Conservation (phyloP, 2,329 filamentous ascomycete genomes). For the Botrytis galanthina region DNA sequence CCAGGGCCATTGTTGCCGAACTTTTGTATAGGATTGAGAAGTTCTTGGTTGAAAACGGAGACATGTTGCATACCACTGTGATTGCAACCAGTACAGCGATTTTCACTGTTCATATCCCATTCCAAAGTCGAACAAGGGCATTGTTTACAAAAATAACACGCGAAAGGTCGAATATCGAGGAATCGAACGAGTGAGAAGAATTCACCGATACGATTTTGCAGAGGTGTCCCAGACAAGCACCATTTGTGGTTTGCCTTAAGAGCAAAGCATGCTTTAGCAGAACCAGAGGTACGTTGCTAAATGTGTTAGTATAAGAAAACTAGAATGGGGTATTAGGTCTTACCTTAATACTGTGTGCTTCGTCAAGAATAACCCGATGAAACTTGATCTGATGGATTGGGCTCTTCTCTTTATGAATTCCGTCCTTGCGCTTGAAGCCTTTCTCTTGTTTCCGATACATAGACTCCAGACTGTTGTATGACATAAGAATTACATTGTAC, state of each 20-base stretch:
- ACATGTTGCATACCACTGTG: conserved; percentile 57
- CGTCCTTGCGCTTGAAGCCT: conserved; percentile 78
- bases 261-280: conserved; percentile 92
- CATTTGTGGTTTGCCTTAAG: conserved; percentile 86
- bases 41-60: conserved; percentile 90
- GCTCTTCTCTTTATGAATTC: conserved; percentile 75
- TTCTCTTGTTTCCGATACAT: conserved; percentile 90
- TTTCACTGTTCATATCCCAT: conserved; percentile 74
- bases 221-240: conserved; percentile 91
- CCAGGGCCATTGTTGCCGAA: conserved; percentile 62
- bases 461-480: conserved; percentile 88
- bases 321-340: conserved; percentile 5
- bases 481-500: conserved; percentile 95
- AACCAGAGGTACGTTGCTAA: conserved; percentile 77
- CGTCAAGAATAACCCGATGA: conserved; percentile 89
- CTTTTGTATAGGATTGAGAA: conserved; percentile 77
- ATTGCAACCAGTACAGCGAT: conserved; percentile 68
- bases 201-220: conserved; percentile 96
- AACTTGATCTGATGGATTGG: conserved; percentile 82
- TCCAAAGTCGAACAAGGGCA: conserved; percentile 80
- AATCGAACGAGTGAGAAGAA: conserved; percentile 95
- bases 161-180: conserved; percentile 82
- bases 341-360: conserved; percentile 90
- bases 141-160: conserved; percentile 88
- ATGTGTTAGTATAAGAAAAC: conserved; percentile 21